Conservation (phyloP, 2,329 filamentous ascomycete genomes). For the Colletotrichum lupini region DNA sequence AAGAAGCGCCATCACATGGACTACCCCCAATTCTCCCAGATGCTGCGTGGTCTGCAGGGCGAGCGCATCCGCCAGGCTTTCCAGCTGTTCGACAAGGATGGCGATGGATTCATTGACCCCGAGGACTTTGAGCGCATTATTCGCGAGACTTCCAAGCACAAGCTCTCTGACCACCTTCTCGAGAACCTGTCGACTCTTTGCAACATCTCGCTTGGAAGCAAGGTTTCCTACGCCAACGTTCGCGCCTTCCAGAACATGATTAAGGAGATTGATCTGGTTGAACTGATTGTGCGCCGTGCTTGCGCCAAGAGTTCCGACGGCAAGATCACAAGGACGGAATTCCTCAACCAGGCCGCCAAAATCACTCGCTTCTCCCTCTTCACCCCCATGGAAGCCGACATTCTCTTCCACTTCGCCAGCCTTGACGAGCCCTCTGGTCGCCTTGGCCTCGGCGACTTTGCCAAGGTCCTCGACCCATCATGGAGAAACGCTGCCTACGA, state of each 20-base stretch:
- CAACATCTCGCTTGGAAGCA: slow-evolving; percentile 91
- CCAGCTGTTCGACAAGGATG: slow-evolving; percentile 88
- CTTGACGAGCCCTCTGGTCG: slow-evolving; percentile 90
- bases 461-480: slow-evolving; percentile 92
- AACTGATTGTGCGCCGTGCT: slow-evolving; percentile 90
- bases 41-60: slow-evolving; percentile 95
- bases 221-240: slow-evolving; percentile 97
- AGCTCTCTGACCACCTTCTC: slow-evolving; percentile 95
- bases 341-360: slow-evolving; percentile 91
- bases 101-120: slow-evolving; percentile 94
- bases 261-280: slow-evolving; percentile 96
- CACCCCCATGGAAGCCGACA: slow-evolving; percentile 98
- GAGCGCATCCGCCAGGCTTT: slow-evolving; percentile 97
- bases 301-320: slow-evolving; percentile 85
- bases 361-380: slow-evolving; percentile 95
- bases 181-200: slow-evolving; percentile 92
- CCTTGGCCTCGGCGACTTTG: slow-evolving; percentile 85
- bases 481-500: slow-evolving; percentile 77
- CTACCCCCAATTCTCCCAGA: slow-evolving; percentile 97
- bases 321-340: slow-evolving; percentile 93
- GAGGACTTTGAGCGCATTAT: slow-evolving; percentile 98
- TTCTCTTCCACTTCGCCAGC: slow-evolving; percentile 97
- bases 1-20: slow-evolving; percentile 91
- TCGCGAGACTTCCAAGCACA: slow-evolving; percentile 90
- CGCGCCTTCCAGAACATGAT: slow-evolving; percentile 98